These are phyloP conservation scores for Myotisia sp. DNA, from an alignment of 2,329 filamentous ascomycete species.

Conservation along the genomic window DNA sequence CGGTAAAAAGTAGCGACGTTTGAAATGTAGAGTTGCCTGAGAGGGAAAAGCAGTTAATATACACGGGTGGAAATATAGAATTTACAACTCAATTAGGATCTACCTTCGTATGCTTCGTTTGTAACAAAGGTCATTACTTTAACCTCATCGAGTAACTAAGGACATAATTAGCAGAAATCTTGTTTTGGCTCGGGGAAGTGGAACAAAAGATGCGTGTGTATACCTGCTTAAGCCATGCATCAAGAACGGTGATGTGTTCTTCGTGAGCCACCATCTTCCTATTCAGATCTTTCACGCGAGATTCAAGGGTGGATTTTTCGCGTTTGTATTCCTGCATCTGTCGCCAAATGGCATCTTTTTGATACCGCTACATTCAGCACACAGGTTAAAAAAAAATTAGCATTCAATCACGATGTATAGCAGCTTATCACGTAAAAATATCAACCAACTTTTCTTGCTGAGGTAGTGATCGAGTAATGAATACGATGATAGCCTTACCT, in stretches of 20 bases:
- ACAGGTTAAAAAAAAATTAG: not conserved
- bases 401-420: conserved; percentile 26
- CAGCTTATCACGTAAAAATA: conserved; percentile 1
- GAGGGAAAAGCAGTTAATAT: not conserved
- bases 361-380: conserved; percentile 52
- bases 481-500: conserved; percentile 41
- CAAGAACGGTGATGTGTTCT: conserved; percentile 78
- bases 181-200: no score
- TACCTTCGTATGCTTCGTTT: conserved; percentile 14
- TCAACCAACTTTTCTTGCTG: not conserved
- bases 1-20: conserved; percentile 41
- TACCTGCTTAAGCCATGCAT: conserved; percentile 91
- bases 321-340: conserved; percentile 98
- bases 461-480: not conserved
- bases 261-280: conserved; percentile 72
- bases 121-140: conserved; percentile 27
- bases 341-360: conserved; percentile 91
- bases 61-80: not conserved
- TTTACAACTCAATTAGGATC: not conserved
- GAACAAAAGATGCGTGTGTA: conserved; percentile 22
- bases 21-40: conserved; percentile 26
- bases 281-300: conserved; percentile 63
- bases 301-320: conserved; percentile 68
- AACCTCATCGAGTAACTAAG: conserved; percentile 34
- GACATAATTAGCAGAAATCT: conserved; percentile 6